phyloP scores from a whole-genome alignment of 129 eudicot species.

The Glebionis coronaria region DNA sequence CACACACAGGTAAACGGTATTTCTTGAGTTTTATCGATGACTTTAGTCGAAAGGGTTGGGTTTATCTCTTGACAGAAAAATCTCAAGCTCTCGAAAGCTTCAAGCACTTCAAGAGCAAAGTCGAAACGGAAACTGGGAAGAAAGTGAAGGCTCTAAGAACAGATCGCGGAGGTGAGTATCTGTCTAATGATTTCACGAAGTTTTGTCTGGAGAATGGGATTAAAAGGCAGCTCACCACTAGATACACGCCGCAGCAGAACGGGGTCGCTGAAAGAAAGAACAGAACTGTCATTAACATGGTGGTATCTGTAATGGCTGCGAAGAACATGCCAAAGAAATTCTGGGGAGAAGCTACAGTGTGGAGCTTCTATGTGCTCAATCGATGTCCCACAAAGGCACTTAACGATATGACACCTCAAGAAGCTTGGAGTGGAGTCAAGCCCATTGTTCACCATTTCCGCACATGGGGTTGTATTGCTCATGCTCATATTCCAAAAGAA shows the following conservation, averaged over 20 bases:
- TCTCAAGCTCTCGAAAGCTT: too few relatives aligned
- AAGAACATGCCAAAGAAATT: not conserved
- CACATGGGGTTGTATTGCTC: not conserved
- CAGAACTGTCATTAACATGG: slow-evolving; percentile 6
- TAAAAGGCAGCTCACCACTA: not conserved
- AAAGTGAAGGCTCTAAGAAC: not conserved
- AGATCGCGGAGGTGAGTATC: too few relatives aligned
- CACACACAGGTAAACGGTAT: too few relatives aligned
- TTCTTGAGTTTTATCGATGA: too few relatives aligned
- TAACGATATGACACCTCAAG: not conserved
- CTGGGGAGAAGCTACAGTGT: not conserved
- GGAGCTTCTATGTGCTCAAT: slow-evolving; percentile 4
- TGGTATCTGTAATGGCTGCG: not conserved
- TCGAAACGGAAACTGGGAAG: not conserved
- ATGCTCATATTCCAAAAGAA: not conserved
- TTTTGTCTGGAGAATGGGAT: not conserved
- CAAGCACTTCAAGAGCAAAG: too few relatives aligned
- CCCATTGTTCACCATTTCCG: too few relatives aligned
- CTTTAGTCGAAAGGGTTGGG: too few relatives aligned
- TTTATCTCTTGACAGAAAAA: too few relatives aligned
- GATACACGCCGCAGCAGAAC: not conserved
- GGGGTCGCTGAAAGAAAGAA: too few relatives aligned
- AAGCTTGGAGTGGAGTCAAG: slow-evolving; percentile 1
- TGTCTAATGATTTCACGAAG: not conserved
- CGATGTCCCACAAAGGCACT: not conserved